Base-by-base conservation (phyloP, 352 stramenopile species). In the Globisporangium irregulare region DNA sequence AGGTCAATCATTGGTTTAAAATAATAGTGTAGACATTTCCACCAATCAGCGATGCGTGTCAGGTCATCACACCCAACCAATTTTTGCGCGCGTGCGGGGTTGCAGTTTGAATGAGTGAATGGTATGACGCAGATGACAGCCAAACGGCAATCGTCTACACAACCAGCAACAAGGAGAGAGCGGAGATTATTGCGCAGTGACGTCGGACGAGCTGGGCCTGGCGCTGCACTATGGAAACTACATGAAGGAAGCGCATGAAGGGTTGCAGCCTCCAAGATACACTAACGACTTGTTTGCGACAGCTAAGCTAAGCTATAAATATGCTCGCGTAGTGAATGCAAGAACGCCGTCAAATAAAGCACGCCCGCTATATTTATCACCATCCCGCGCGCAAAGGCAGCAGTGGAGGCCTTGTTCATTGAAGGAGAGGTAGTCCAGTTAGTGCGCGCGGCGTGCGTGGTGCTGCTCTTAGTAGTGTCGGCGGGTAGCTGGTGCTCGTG, bases 21-120 rank as follows among this genome's bases (percentile, higher is more conserved):
- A 25, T 8, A 46, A 41, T 59, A 10, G 55, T 24, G 15, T 32
- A 20, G 29, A 29, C 27, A 36, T 61, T 61, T n/a, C 20, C 18
- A 43, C 55, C 55, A 60, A 41, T 60, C 55, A 60, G 15, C 27
- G 55, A 46, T 46, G 29, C 32, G 32, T 61, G 2, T 61, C 32
- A 61, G 41, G n/a, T 61, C 56, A 61, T 48, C 56, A 32, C 20
- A 20, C 20, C 6, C 1, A 22, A 25, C 25, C 55, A 60, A n/a
- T 61, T 61, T 29, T 48, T 36, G 55, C 20, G 56, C 55, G 20
- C 12, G 27, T 10, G 12, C 12, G 12, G 36, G 38, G 38, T 46
- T 46, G 38, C 15, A 25, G 43, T 46, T 46, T 60, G 55, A 60
- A 60, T 32, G 53, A 38, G 24, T 32, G 54, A 34, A 41, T 24